Base-by-base conservation (phyloP, 2,329 filamentous ascomycete genomes). In the Alternaria sp. region DNA sequence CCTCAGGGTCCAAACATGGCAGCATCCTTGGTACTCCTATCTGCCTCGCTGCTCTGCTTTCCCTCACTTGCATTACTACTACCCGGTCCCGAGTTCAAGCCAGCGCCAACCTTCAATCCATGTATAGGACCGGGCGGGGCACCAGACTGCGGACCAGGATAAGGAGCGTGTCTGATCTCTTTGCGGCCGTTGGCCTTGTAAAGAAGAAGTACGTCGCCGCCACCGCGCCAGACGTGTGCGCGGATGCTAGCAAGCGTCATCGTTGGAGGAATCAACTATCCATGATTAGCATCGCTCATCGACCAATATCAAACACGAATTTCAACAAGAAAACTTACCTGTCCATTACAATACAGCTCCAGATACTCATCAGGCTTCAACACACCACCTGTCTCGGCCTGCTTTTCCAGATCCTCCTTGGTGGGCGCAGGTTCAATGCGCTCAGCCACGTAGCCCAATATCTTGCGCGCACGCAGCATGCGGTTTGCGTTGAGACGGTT, bases 241-340 rank as follows among this genome's bases (percentile, higher is more conserved):
- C 94, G 90, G 44, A 99, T 89, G 0, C 94, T 97, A 5, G 93
- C 93, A n/a, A 99, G 86, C 36, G 91, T 98, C 90, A 97, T 97
- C 32, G 90, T 91, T 7, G 90, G 88, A 2, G 91, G 87, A 27
- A 98, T 84, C 60, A 91, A 79, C 83, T 85, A 57, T 54, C 8
- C 20, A 2, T 0, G 14, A 2, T 52, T 36, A 40, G 46, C 27
- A 16, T 36, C 5, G 32, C 6, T 16, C 32, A 14, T 16, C 14
- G 5, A 16, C 32, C 32, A 36, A 16, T 16, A 2, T 36, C 32
- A 14, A 16, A 14, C 12, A 16, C 32, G 2, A 14, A 16, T 16
- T 16, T 12, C 14, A 32, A 46, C 3, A 16, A 4, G 27, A 36
- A 48, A 41, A 81, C 88, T 75, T 81, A 95, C 93, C 85, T 93